phyloP scores from a whole-genome alignment of 2,329 filamentous ascomycete species.

The Dryadomyces quercivorus region DNA sequence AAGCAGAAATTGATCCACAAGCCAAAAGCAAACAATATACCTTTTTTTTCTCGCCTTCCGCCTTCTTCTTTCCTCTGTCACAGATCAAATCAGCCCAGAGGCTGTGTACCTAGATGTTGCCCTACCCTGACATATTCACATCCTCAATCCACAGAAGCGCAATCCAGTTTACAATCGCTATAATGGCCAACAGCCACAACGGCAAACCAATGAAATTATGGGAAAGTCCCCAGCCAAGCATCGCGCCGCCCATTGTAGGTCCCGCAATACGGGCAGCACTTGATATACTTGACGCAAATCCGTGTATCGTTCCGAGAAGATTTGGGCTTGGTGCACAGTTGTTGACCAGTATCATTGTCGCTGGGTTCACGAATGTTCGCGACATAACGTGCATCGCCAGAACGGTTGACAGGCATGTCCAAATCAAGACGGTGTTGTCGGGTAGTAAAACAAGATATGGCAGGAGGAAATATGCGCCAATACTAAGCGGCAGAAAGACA shows the following conservation, averaged over 20 bases:
- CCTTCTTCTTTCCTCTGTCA: too few species aligned
- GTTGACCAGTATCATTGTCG: constrained; percentile 1
- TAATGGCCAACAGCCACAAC: not conserved
- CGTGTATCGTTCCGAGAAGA: not conserved
- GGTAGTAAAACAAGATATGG: constrained; percentile 1
- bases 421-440: not conserved
- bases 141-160: not conserved
- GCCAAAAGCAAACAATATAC: too few species aligned
- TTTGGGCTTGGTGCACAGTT: not conserved
- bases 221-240: not conserved
- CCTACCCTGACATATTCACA: not conserved
- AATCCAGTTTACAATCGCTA: not conserved
- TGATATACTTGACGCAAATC: not conserved
- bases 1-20: too few species aligned
- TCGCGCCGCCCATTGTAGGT: not conserved
- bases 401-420: not conserved
- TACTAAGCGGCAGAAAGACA: not conserved
- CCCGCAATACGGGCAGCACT: not conserved
- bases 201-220: not conserved
- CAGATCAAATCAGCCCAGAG: too few species aligned
- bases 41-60: too few species aligned
- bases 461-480: not conserved
- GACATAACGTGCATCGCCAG: not conserved
- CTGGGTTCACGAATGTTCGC: constrained; percentile 1
- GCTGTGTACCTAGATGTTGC: not conserved